A percentile compares a stretch with the other conserved stretches of the same genome.
Conservation (phyloP, 805 yeast species). For the Yarrowia hollandica region DNA sequence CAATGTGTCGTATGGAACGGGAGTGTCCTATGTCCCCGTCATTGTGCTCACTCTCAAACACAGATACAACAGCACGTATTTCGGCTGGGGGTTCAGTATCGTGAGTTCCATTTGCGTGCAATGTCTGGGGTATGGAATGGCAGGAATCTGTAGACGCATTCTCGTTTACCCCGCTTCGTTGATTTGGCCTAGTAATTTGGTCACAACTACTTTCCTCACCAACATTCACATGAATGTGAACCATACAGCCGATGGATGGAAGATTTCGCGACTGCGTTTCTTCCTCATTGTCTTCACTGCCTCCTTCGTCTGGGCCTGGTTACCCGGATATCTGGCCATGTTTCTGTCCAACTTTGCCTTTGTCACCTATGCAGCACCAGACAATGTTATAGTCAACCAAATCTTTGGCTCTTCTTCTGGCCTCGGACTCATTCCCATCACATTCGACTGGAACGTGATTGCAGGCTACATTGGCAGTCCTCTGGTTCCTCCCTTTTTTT, state of each 20-base stretch:
- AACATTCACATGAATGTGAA: slow-evolving; percentile 52
- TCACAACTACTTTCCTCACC: slow-evolving; percentile 57
- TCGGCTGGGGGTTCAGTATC: slow-evolving; percentile 57
- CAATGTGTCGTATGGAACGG: slow-evolving; percentile 45
- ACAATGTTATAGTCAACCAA: slow-evolving; percentile 60
- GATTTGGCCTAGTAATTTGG: slow-evolving; percentile 70
- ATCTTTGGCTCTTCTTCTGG: slow-evolving; percentile 65
- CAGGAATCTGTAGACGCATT: slow-evolving; percentile 60
- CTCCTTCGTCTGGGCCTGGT: slow-evolving; percentile 56
- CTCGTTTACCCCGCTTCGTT: slow-evolving; percentile 65
- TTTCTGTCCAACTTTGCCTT: slow-evolving; percentile 60
- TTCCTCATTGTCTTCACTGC: slow-evolving; percentile 47
- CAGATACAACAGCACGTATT: slow-evolving; percentile 47
- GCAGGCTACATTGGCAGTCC: slow-evolving; percentile 60
- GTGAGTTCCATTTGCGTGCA: slow-evolving; percentile 58
- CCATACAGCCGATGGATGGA: slow-evolving; percentile 63
- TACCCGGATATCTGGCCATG: slow-evolving; percentile 60
- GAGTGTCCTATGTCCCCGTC: slow-evolving; percentile 59
- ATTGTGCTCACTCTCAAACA: slow-evolving; percentile 53
- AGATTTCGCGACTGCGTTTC: slow-evolving; percentile 52
- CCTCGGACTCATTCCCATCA: slow-evolving; percentile 62
- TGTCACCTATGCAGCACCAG: slow-evolving; percentile 64
- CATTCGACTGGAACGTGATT: slow-evolving; percentile 69
- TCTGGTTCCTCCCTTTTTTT: slow-evolving; percentile 59
- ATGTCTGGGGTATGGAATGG: slow-evolving; percentile 64